Base-by-base conservation (phyloP, 2,329 filamentous ascomycete genomes). In the Pseudocercospora fijiensis region DNA sequence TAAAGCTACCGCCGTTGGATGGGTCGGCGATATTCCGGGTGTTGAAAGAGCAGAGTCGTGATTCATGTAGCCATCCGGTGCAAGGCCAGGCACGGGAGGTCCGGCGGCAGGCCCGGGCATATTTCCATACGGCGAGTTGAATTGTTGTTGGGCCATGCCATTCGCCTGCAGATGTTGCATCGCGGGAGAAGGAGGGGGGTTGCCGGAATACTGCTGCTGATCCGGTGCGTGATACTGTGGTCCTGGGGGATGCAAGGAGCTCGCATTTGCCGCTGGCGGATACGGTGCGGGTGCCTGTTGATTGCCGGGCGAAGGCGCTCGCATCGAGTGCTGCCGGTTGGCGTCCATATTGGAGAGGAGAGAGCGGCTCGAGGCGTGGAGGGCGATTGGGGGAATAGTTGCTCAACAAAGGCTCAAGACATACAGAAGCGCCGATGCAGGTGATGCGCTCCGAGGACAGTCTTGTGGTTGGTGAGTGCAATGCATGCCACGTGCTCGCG, bases 1-100 rank as follows among this genome's bases (percentile, higher is more conserved):
- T 68, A 85, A 76, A 71, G 82, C 83, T 41, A 84, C 80, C 24
- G 81, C 77, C 24, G 75, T 71, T 22, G 70, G 53, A 61, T 75
- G 73, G 11, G 69, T 69, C 7, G 73, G 71, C 28, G 73, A 75
- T 13, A 74, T 71, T 10, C 71, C 72, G 16, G 71, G 70, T 20
- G 72, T 71, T 3, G 69, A 69, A 58, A 73, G 65, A 18, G 56
- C 67, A n/a, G 65, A 67, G 53, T 73, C 64, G 20, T 63, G 70
- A 47, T 67, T 69, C 63, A 72, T 65, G 58, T 73, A 74, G 47
- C 73, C 68, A 37, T 75, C 72, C 37, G 67, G 67, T 61, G 70
- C 67, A 63, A 74, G 55, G 10, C 66, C 65, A 11, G 64, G 57
- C 28, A 53, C 26, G 13, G 70, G 64, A 30, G 66, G 55, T 55